Evolutionary conservation across 306 rosid species (phyloP), one percentile per base, ranked within the genome.

Genomic region (Quercus agrifolia): DNA sequence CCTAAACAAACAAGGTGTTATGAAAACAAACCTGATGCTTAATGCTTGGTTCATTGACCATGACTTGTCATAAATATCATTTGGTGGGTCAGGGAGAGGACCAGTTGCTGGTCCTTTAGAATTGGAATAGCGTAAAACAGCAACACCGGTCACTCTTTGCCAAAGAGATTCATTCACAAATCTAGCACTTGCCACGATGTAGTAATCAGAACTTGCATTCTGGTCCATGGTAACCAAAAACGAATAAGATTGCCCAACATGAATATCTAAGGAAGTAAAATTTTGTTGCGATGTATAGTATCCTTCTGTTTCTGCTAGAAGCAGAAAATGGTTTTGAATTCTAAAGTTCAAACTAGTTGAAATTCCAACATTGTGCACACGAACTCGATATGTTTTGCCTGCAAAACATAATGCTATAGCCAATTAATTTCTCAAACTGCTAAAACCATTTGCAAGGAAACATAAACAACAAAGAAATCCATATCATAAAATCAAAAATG

Each of bases 181-280:
- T 88, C 97, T 81, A 15, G 99, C 92, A 81, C 99, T 92, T 25
- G 99, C 99, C 27, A 92, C 97, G 17, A 92, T 85, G 81, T 92
- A 94, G 88, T 92, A 94, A 79, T 92, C 99, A 35, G 92, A 82
- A 80, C 97, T 92, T 49, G 97, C 99, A 80, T 94, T 91, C 79
- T 94, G 99, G 80, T 92, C 95, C 82, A 86, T 88, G 69, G 91
- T 80, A 52, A 94, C 82, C 77, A 94, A 82, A 83, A 94, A 94
- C 58, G 95, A 86, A 80, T 87, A 91, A 35, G 99, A 94, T 74
- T 94, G 97, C 70, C 99, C 97, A 66, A 91, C 95, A 80, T 91
- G 97, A 74, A 94, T 90, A 78, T 94, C 99, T 59, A 94, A 86
- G 74, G 81, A 72, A 4, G 95, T 82, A 76, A 62, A 91, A 81